phyloP scores from a whole-genome alignment of 2,329 filamentous ascomycete species.

The Beauveria australis region DNA sequence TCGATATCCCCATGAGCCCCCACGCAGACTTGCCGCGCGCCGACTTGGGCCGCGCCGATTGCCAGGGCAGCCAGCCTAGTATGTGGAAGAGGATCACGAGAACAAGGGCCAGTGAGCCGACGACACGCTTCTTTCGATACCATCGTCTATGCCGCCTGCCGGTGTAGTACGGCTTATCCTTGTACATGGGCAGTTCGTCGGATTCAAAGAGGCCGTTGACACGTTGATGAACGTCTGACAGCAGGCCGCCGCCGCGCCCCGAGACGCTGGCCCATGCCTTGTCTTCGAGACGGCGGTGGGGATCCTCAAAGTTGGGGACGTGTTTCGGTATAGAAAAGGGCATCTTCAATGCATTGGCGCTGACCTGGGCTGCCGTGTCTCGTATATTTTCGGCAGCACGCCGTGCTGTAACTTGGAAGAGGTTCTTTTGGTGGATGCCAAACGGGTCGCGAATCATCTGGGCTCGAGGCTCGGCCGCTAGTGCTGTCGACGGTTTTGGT shows the following conservation, averaged over 20 bases:
- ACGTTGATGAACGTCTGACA: conserved; percentile 50
- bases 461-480: conserved; percentile 15
- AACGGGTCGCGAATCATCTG: conserved; percentile 37
- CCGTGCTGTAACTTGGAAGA: conserved; percentile 40
- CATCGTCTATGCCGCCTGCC: conserved; percentile 50
- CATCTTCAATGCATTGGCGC: conserved; percentile 47
- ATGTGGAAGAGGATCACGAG: conserved; percentile 60
- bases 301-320: conserved; percentile 59
- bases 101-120: conserved; percentile 42
- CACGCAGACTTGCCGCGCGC: conserved; percentile 33
- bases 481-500: background rate
- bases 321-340: conserved; percentile 60
- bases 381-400: conserved; percentile 35
- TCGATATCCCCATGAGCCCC: conserved; percentile 50
- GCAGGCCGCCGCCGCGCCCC: conserved; percentile 27
- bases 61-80: conserved; percentile 50
- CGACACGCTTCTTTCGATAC: conserved; percentile 56
- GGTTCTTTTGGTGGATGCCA: conserved; percentile 33
- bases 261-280: conserved; percentile 51
- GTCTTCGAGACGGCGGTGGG: conserved; percentile 58
- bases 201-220: conserved; percentile 56
- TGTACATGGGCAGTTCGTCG: conserved; percentile 78
- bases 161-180: conserved; percentile 86
- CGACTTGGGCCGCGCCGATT: conserved; percentile 28
- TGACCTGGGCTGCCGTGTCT: conserved; percentile 41